A percentile compares a stretch with the other conserved stretches of the same genome.
Conservation (phyloP, 306 rosid species). For the Begonia peltatifolia region DNA sequence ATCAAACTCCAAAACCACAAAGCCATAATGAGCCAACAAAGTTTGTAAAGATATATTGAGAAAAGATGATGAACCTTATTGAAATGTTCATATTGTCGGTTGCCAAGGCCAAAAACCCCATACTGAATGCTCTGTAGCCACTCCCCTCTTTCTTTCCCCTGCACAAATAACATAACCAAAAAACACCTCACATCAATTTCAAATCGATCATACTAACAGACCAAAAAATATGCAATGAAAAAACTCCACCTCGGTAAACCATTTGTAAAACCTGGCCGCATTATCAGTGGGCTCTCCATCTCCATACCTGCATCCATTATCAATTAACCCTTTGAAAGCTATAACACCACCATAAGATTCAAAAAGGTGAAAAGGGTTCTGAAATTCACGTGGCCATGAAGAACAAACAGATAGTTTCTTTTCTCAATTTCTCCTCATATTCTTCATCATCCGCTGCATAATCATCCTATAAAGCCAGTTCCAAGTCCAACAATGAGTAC, state of each 20-base stretch:
- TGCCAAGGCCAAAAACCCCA: slow-evolving; percentile 94
- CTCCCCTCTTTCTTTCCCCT: slow-evolving; percentile 76
- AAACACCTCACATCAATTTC: too few relatives aligned
- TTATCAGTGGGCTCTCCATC: slow-evolving; percentile 99
- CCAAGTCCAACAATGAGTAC: slow-evolving; percentile 3
- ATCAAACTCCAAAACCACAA: slow-evolving; percentile 10
- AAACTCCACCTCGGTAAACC: slow-evolving; percentile 66
- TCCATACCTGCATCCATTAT: slow-evolving; percentile 61
- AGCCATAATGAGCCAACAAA: slow-evolving; percentile 2
- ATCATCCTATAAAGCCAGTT: slow-evolving; percentile 46
- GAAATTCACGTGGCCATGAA: slow-evolving; percentile 87
- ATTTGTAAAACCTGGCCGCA: slow-evolving; percentile 86
- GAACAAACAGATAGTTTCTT: slow-evolving; percentile 56
- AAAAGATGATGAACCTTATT: slow-evolving; percentile 51
- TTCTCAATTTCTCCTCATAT: slow-evolving; percentile 58
- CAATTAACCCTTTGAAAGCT: slow-evolving; percentile 9
- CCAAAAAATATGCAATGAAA: slow-evolving; percentile 1
- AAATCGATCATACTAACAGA: slow-evolving; percentile 1
- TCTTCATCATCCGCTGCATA: slow-evolving; percentile 73
- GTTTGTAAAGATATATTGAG: slow-evolving; percentile 1
- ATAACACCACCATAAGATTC: background rate
- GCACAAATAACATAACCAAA: slow-evolving; percentile 5
- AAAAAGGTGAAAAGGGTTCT: background rate
- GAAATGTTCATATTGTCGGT: slow-evolving; percentile 96
- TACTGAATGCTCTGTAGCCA: slow-evolving; percentile 69